phyloP scores from a whole-genome alignment of 176 grass and related monocot genomes.

The Thinopyrum elongatum region DNA sequence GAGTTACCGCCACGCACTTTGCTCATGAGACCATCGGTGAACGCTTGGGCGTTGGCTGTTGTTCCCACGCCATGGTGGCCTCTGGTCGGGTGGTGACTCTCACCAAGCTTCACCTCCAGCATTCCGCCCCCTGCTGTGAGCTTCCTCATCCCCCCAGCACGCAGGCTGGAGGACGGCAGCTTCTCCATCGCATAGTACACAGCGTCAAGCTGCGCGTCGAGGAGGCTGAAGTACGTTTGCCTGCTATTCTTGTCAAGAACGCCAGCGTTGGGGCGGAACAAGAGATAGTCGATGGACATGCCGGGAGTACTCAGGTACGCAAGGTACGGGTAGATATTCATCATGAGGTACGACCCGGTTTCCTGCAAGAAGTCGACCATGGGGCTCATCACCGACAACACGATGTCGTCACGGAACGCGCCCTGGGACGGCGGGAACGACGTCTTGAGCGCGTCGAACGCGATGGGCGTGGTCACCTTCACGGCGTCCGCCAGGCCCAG shows the following conservation, averaged over 20 bases:
- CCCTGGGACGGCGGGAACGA: conserved; percentile 54
- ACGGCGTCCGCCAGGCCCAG: conserved; percentile 45
- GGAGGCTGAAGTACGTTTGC: conserved; percentile 49
- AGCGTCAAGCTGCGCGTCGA: conserved; percentile 71
- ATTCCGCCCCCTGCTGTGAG: background rate
- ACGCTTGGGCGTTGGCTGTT: conserved; percentile 31
- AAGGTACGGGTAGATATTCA: conserved; percentile 63
- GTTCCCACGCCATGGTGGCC: no score
- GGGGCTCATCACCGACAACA: conserved; percentile 54
- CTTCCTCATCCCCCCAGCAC: background rate
- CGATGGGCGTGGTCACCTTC: conserved; percentile 61
- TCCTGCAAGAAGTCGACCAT: conserved; percentile 53
- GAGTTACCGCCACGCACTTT: conserved; percentile 16
- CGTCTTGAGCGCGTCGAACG: conserved; percentile 26
- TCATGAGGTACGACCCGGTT: conserved; percentile 51
- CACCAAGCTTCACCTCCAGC: background rate
- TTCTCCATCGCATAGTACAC: conserved; percentile 46
- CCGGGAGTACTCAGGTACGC: conserved; percentile 23
- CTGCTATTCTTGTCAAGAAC: conserved; percentile 9
- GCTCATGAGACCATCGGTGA: conserved; percentile 43
- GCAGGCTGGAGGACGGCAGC: background rate
- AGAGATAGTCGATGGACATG: conserved; percentile 49
- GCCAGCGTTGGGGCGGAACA: conserved; percentile 47
- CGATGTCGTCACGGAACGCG: conserved; percentile 42
- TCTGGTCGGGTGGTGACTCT: no score